Evolutionary conservation across 2,329 filamentous ascomycete genomes (phyloP).

Genomic region (Fusarium armeniacum): DNA sequence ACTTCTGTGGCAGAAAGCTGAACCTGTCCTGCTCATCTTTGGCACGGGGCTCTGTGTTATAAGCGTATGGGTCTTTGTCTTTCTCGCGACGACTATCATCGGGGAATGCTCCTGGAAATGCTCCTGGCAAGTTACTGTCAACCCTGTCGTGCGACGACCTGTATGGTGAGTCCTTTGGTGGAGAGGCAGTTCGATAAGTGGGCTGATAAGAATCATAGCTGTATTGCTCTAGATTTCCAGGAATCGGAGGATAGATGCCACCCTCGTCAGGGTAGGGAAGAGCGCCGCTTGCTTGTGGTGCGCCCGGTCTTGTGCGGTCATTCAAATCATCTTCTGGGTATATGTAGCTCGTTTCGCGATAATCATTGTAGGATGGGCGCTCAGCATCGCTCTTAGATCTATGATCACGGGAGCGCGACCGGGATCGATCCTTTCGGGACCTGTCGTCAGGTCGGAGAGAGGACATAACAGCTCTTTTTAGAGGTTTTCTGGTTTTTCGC

Average conservation of each 20-base stretch:
- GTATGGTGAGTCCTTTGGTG: conserved; percentile 54
- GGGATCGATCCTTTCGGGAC: conserved; percentile 62
- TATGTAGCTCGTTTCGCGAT: conserved; percentile 59
- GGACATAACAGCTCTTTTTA: conserved; percentile 60
- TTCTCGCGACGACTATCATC: conserved; percentile 51
- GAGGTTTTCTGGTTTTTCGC: conserved; percentile 3
- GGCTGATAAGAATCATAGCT: conserved; percentile 57
- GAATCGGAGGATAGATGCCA: conserved; percentile 56
- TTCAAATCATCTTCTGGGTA: conserved; percentile 61
- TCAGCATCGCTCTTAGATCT: conserved; percentile 53
- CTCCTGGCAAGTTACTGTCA: conserved; percentile 51
- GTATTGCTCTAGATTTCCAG: conserved; percentile 56
- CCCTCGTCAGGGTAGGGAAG: conserved; percentile 59
- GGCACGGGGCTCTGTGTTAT: conserved; percentile 25
- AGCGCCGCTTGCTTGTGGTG: conserved; percentile 53
- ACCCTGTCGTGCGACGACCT: conserved; percentile 56
- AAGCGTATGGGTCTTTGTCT: conserved; percentile 45
- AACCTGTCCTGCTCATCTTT: conserved; percentile 56
- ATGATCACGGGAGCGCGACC: conserved; percentile 60
- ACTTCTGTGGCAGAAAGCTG: conserved; percentile 64
- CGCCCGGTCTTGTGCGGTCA: conserved; percentile 52
- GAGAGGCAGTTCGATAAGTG: conserved; percentile 55
- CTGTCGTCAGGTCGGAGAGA: conserved; percentile 65
- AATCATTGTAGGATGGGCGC: conserved; percentile 55
- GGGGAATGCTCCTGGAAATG: conserved; percentile 55